Evolutionary conservation across 2,329 filamentous ascomycete species (phyloP).

Genomic region (Ophiostoma himal-ulmi): DNA sequence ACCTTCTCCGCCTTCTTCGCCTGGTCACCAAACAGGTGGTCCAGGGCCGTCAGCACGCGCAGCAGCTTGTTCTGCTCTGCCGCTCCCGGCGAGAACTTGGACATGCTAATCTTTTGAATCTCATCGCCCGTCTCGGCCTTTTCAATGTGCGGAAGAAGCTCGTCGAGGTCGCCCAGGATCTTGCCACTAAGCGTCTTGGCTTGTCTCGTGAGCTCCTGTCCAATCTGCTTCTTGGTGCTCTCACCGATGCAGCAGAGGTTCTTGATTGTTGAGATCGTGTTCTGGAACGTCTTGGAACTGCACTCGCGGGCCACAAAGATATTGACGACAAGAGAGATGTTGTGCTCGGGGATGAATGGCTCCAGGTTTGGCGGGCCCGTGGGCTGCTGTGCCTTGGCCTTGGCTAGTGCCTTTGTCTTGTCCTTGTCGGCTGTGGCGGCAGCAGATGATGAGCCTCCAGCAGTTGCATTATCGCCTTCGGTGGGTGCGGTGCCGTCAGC

Average conservation of each 20-base stretch:
- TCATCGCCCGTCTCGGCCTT: slow-evolving; percentile 85
- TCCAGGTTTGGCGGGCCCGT: slow-evolving; percentile 56
- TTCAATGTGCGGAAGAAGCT: slow-evolving; percentile 78
- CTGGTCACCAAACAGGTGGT: slow-evolving; percentile 89
- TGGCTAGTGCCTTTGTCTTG: not conserved
- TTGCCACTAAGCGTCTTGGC: slow-evolving; percentile 78
- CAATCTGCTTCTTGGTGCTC: slow-evolving; percentile 82
- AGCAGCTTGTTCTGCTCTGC: slow-evolving; percentile 96
- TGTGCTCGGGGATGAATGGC: slow-evolving; percentile 79
- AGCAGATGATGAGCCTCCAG: not conserved
- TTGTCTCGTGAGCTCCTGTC: slow-evolving; percentile 84
- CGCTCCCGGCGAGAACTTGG: slow-evolving; percentile 91
- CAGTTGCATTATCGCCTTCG: not conserved
- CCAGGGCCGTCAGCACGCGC: slow-evolving; percentile 84
- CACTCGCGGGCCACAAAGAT: slow-evolving; percentile 95
- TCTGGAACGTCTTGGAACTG: slow-evolving; percentile 95
- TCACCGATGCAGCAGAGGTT: slow-evolving; percentile 93
- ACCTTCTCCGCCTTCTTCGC: slow-evolving; percentile 44
- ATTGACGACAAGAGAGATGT: slow-evolving; percentile 89
- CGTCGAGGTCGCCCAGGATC: slow-evolving; percentile 77
- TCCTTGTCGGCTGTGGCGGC: not conserved
- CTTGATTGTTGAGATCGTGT: slow-evolving; percentile 97
- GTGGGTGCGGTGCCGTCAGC: slow-evolving; percentile 23
- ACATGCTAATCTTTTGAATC: slow-evolving; percentile 86
- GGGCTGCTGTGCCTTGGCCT: slow-evolving; percentile 35